Percentiles rank a stretch among this genome's conserved stretches.
These are phyloP conservation scores for Physcomitrellopsis africana DNA, from an alignment of 225 moss, liverwort and hornwort genomes.

Conservation along the genomic window DNA sequence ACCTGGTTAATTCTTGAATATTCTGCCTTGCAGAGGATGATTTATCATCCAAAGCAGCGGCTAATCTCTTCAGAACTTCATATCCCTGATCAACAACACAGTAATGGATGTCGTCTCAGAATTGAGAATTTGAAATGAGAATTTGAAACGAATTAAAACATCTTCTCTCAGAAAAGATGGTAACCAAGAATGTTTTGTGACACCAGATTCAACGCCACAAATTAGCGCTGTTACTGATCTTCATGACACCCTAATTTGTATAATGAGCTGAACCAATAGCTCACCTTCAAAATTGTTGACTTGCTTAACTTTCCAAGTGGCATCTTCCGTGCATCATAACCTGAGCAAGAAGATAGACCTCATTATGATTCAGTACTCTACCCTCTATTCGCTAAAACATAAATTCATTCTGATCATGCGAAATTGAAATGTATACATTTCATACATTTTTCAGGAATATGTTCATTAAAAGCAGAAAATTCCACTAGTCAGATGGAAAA, in stretches of 20 bases:
- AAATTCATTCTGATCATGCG: background rate
- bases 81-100: constrained; percentile 67
- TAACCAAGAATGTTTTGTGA: constrained; percentile 1
- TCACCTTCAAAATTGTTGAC: constrained; percentile 88
- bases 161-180: background rate
- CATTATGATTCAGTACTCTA: constrained; percentile 14
- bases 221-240: background rate
- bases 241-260: background rate
- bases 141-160: constrained; percentile 14
- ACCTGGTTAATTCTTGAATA: constrained; percentile 73
- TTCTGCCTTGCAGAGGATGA: constrained; percentile 28
- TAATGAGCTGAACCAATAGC: constrained; percentile 7
- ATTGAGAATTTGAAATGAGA: background rate
- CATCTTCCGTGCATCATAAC: constrained; percentile 96
- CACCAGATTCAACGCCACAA: background rate
- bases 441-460: background rate
- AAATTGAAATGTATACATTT: background rate
- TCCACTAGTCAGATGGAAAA: background rate
- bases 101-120: constrained; percentile 10
- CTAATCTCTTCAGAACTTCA: constrained; percentile 84
- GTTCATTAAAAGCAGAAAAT: background rate
- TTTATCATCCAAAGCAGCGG: constrained; percentile 68
- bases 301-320: constrained; percentile 99
- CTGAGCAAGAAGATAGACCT: constrained; percentile 42
- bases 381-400: background rate